phyloP scores from a whole-genome alignment of 768 basidiomycete genomes.

The Kwoniella mangroviensis region DNA sequence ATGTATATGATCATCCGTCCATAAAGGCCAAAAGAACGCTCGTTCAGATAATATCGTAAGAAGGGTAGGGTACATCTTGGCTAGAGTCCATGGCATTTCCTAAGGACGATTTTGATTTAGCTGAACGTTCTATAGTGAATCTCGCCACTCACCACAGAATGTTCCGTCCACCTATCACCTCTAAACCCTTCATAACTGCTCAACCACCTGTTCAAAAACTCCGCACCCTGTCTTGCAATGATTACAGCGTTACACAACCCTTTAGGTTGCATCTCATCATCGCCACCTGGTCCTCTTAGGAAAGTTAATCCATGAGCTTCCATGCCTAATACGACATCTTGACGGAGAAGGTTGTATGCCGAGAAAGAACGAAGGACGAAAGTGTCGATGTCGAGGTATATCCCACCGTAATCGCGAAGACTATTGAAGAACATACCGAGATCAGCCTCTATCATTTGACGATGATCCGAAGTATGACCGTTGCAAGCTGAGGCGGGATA shows the following conservation, averaged over 20 bases:
- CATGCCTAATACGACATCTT: slow-evolving; percentile 52
- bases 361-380: slow-evolving; percentile 46
- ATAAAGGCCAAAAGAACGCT: slow-evolving; percentile 59
- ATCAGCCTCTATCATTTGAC: background rate
- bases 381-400: slow-evolving; percentile 55
- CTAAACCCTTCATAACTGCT: slow-evolving; percentile 48
- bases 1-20: slow-evolving; percentile 51
- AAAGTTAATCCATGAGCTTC: slow-evolving; percentile 40
- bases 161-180: slow-evolving; percentile 49
- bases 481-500: no score
- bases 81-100: slow-evolving; percentile 55
- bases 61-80: slow-evolving; percentile 53
- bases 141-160: slow-evolving; percentile 44
- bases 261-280: slow-evolving; percentile 51
- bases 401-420: slow-evolving; percentile 48
- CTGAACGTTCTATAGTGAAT: no score
- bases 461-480: no score
- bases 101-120: background rate
- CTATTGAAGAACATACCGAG: slow-evolving; percentile 18
- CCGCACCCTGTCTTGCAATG: slow-evolving; percentile 35
- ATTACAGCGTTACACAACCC: slow-evolving; percentile 55
- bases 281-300: slow-evolving; percentile 22
- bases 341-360: slow-evolving; percentile 31
- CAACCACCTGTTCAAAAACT: slow-evolving; percentile 48
- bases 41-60: slow-evolving; percentile 58